Percentiles rank a stretch among this genome's conserved stretches.
These are phyloP conservation scores for Alternaria postmessia DNA, from an alignment of 2,329 filamentous ascomycete species.

Conservation along the genomic window DNA sequence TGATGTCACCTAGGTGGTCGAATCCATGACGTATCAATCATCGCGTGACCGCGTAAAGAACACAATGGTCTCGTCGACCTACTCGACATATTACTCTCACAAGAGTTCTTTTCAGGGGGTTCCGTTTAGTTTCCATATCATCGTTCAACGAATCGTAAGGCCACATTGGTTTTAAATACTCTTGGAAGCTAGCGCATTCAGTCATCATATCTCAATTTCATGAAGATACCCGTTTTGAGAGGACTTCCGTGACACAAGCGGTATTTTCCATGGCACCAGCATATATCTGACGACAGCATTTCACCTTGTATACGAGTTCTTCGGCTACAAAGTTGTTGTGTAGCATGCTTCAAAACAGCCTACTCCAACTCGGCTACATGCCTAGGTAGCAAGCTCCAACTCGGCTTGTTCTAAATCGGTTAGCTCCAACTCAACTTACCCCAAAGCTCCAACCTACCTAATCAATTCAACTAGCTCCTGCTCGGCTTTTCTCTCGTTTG, in stretches of 20 bases:
- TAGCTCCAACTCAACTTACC: background rate
- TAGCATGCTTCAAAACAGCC: background rate
- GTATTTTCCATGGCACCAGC: background rate
- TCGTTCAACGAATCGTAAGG: no score
- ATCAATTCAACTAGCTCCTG: background rate
- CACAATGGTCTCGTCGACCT: no score
- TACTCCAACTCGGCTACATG: background rate
- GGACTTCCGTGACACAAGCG: background rate
- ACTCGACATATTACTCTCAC: no score
- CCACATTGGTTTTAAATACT: no score
- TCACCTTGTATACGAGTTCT: background rate
- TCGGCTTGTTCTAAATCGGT: background rate
- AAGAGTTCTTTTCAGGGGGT: no score
- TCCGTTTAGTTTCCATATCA: no score
- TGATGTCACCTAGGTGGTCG: constrained; percentile 6
- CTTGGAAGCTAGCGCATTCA: no score
- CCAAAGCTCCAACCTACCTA: background rate
- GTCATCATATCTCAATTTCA: no score
- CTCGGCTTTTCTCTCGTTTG: background rate
- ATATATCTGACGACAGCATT: background rate
- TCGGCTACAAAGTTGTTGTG: background rate
- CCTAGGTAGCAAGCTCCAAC: background rate
- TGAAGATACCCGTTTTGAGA: no score
- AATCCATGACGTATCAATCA: constrained; percentile 11
- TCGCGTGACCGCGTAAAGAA: background rate